Evolutionary conservation across 495 filamentous ascomycete species (phyloP).

Genomic region (Penicillium tannophilum): DNA sequence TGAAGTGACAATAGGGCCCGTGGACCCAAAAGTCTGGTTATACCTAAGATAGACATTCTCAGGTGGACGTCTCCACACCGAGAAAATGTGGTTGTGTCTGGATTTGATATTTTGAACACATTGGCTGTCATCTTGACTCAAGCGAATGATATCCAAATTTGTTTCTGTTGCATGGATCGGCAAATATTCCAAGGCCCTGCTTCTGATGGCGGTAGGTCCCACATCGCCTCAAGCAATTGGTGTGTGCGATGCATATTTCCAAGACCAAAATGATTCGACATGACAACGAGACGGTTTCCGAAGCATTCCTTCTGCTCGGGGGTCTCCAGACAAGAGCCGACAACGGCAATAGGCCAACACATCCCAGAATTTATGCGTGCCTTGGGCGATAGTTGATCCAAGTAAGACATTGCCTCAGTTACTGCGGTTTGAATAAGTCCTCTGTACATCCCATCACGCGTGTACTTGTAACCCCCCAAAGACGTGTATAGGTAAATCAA

Average conservation of each 20-base stretch:
- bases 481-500: constrained; percentile 41
- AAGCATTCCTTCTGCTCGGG: constrained; percentile 27
- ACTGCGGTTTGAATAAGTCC: constrained; percentile 32
- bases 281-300: constrained; percentile 24
- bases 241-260: constrained; percentile 43
- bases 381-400: constrained; percentile 28
- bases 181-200: constrained; percentile 45
- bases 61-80: too few species aligned
- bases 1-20: too few species aligned
- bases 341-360: constrained; percentile 43
- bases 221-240: constrained; percentile 39
- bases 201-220: constrained; percentile 29
- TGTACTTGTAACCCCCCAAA: constrained; percentile 29
- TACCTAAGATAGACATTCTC: too few species aligned
- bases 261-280: constrained; percentile 36
- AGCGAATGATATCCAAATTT: constrained; percentile 47
- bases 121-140: constrained; percentile 10
- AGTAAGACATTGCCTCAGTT: constrained; percentile 34
- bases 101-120: too few species aligned
- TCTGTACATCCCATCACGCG: constrained; percentile 35
- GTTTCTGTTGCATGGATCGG: constrained; percentile 39
- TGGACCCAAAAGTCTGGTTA: too few species aligned
- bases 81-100: too few species aligned
- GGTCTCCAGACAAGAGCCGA: constrained; percentile 34
- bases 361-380: constrained; percentile 41